Evolutionary conservation across 257 asterid species (phyloP), one percentile per base, ranked within the genome.

Genomic region (Henckelia pumila): DNA sequence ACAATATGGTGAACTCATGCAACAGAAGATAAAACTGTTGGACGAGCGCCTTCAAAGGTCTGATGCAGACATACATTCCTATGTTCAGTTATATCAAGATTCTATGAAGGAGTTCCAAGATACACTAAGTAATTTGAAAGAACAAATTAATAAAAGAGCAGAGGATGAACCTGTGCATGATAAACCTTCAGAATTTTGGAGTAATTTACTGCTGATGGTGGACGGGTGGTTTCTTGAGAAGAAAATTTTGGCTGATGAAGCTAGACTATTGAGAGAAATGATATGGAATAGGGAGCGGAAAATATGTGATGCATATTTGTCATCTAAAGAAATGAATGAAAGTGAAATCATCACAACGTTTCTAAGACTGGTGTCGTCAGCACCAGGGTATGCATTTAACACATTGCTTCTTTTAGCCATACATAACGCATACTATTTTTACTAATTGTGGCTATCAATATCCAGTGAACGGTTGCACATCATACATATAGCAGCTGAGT

Each of bases 201-300:
- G 97, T 77, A 73, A 70, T 56, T 78, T 93, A 76, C 74, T 93
- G 84, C 86, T 93, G 59, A 83, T 79, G 88, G 91, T 90, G 66
- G 99, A 93, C 75, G 95, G 96, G 61, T 93, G 99, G 99, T 81
- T 77, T 68, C 85, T 93, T 49, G 99, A 93, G 73, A 90, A 87
- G 78, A 93, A 93, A 84, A 81, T 90, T 65, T 75, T 84, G 3
- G 74, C 33, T 66, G 92, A 86, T 28, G 91, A 93, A 74, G 95
- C 86, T 16, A 77, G 74, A 71, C 29, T 79, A 72, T 73, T 93
- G 70, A 82, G 99, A 84, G 87, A 93, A 66, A 72, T 82, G 92
- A 79, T 81, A 58, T 85, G 96, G 97, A 81, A 79, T 61, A 85
- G 80, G 78, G 98, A 88, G 70, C 80, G 67, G 63, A 78, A 76